Evolutionary conservation across 1,139 yeast species (phyloP).

Genomic region (Magnusiomyces suaveolens): DNA sequence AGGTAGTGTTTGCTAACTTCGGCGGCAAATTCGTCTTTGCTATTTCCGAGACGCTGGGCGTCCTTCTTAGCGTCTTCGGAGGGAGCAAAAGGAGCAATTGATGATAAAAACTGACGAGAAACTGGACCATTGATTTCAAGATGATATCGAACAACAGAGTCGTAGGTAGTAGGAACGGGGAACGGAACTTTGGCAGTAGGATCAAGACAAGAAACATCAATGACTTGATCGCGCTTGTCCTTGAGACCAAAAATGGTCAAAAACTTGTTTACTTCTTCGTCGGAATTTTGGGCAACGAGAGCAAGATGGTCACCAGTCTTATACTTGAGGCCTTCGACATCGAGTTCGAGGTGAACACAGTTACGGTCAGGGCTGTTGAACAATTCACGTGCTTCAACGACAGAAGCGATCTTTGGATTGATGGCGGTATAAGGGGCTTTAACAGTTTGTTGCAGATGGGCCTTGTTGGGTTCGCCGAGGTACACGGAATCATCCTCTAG

Average conservation of each 20-base stretch:
- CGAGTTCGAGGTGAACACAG: conserved; percentile 88
- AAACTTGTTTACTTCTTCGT: conserved; percentile 60
- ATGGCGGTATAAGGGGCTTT: conserved; percentile 76
- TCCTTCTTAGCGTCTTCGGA: conserved; percentile 45
- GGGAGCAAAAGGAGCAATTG: conserved; percentile 82
- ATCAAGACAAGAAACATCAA: conserved; percentile 64
- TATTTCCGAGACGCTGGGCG: conserved; percentile 49
- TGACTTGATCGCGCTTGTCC: conserved; percentile 45
- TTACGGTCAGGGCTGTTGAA: conserved; percentile 58
- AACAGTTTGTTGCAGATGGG: conserved; percentile 44
- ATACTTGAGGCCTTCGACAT: conserved; percentile 60
- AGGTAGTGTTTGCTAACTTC: conserved; percentile 51
- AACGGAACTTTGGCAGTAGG: conserved; percentile 67
- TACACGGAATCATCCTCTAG: conserved; percentile 44
- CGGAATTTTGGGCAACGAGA: conserved; percentile 83
- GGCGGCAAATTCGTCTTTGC: conserved; percentile 58
- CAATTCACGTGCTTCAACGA: conserved; percentile 54
- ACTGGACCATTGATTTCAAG: conserved; percentile 89
- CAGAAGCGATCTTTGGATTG: conserved; percentile 76
- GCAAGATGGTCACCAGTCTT: conserved; percentile 96
- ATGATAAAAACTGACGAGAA: conserved; percentile 74
- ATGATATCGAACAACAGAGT: conserved; percentile 74
- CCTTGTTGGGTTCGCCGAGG: conserved; percentile 73
- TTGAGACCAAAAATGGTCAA: conserved; percentile 53
- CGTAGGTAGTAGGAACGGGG: conserved; percentile 88